phyloP scores from a whole-genome alignment of 768 basidiomycete species.

The Mycena epipterygia region DNA sequence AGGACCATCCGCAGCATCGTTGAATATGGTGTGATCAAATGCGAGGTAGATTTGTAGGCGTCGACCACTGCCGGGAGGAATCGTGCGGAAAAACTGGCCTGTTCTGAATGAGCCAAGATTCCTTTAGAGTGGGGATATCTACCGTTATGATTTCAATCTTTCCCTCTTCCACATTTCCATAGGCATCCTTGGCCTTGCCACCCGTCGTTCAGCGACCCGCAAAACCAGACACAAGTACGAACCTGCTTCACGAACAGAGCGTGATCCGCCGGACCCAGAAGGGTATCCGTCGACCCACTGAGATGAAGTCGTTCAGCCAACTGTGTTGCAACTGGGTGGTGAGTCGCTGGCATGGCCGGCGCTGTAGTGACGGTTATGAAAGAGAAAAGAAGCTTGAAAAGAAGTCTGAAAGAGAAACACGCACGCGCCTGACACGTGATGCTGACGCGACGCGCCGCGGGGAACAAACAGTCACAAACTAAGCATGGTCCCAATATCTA shows the following conservation, averaged over 20 bases:
- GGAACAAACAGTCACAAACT: too few species aligned
- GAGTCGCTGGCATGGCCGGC: slow-evolving; percentile 13
- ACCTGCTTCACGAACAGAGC: background rate
- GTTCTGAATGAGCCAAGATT: background rate
- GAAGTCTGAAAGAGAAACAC: background rate
- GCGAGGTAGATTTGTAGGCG: background rate
- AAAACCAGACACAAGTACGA: background rate
- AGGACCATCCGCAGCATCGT: slow-evolving; percentile 4
- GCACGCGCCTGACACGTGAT: background rate
- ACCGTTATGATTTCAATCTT: background rate
- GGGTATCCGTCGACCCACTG: background rate
- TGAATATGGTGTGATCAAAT: background rate
- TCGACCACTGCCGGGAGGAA: slow-evolving; percentile 1
- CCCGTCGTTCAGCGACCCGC: too few species aligned
- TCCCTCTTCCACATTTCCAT: background rate
- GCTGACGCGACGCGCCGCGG: too few species aligned
- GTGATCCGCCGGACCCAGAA: background rate
- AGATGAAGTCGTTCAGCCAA: background rate
- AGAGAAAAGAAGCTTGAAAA: background rate
- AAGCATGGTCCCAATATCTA: too few species aligned
- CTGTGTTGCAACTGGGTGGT: slow-evolving; percentile 13
- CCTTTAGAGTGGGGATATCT: background rate
- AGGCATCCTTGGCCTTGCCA: background rate
- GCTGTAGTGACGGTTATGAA: background rate
- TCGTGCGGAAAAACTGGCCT: slow-evolving; percentile 13